Conservation (phyloP, 257 asterid genomes). For the Perilla frutescens region DNA sequence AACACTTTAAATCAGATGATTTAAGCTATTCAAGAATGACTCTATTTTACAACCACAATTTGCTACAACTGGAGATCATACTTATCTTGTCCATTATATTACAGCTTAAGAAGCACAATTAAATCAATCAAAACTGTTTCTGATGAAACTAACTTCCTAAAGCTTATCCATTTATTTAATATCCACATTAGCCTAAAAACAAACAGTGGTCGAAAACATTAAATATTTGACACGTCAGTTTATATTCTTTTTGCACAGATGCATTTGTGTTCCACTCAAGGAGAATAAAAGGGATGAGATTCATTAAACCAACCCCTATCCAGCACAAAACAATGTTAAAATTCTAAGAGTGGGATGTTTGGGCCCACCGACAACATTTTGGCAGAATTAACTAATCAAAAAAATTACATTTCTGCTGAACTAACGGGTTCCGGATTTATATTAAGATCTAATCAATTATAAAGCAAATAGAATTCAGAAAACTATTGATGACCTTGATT, state of each 20-base stretch:
- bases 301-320: slow-evolving; percentile 12
- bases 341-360: background rate
- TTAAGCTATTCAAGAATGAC: background rate
- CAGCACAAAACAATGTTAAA: slow-evolving; percentile 6
- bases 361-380: background rate
- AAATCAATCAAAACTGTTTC: slow-evolving; percentile 13
- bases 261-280: background rate
- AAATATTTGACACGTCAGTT: slow-evolving; percentile 3
- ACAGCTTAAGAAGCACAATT: slow-evolving; percentile 17
- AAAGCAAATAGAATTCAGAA: slow-evolving; percentile 18
- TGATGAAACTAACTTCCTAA: slow-evolving; percentile 18
- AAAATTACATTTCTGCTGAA: background rate
- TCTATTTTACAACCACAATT: slow-evolving; percentile 18
- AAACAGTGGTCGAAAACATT: background rate
- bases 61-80: slow-evolving; percentile 2
- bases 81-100: slow-evolving; percentile 21
- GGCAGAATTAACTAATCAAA: slow-evolving; percentile 22
- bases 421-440: background rate
- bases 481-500: slow-evolving; percentile 62
- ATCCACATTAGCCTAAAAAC: background rate
- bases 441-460: background rate
- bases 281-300: background rate
- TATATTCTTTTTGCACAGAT: background rate
- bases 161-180: background rate
- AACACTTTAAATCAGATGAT: slow-evolving; percentile 18